phyloP scores from a whole-genome alignment of 2,329 filamentous ascomycete genomes.

The Calonectria leucothoes region DNA sequence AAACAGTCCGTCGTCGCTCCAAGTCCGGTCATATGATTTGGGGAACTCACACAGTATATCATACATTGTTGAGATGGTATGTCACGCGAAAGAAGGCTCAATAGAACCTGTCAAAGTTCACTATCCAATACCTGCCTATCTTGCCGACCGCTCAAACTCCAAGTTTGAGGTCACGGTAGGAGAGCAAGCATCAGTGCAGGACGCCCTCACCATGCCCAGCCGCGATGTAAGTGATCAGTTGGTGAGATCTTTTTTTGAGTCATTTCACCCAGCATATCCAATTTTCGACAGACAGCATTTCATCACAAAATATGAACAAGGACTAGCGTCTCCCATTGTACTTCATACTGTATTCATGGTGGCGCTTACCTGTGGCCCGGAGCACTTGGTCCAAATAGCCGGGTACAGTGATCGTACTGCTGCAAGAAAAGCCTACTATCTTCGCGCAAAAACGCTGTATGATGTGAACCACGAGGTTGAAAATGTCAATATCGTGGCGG shows the following conservation, averaged over 20 bases:
- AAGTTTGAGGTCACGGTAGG: conserved; percentile 11
- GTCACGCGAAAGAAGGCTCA: conserved; percentile 20
- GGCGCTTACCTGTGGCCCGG: conserved; percentile 18
- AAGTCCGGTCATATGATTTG: conserved; percentile 17
- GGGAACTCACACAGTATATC: conserved; percentile 32
- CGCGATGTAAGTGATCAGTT: conserved; percentile 27
- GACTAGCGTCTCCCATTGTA: conserved; percentile 6
- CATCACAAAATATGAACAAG: background rate
- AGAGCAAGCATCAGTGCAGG: conserved; percentile 11
- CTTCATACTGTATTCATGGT: conserved; percentile 29
- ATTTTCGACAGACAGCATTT: conserved; percentile 20
- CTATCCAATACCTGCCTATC: conserved; percentile 33
- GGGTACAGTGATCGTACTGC: conserved; percentile 24
- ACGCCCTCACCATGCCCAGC: conserved; percentile 18
- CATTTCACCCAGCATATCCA: conserved; percentile 26
- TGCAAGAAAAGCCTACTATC: conserved; percentile 31
- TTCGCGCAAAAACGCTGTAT: conserved; percentile 28
- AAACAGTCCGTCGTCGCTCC: background rate
- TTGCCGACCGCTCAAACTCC: conserved; percentile 21
- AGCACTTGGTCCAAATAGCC: conserved; percentile 19
- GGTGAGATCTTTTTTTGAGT: conserved; percentile 16
- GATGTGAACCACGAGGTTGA: conserved; percentile 32
- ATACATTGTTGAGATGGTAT: conserved; percentile 36
- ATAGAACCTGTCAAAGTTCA: conserved; percentile 35
- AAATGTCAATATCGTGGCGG: background rate